Evolutionary conservation across 169 alveolate species (phyloP).

Genomic region (Eimeria sp.): DNA sequence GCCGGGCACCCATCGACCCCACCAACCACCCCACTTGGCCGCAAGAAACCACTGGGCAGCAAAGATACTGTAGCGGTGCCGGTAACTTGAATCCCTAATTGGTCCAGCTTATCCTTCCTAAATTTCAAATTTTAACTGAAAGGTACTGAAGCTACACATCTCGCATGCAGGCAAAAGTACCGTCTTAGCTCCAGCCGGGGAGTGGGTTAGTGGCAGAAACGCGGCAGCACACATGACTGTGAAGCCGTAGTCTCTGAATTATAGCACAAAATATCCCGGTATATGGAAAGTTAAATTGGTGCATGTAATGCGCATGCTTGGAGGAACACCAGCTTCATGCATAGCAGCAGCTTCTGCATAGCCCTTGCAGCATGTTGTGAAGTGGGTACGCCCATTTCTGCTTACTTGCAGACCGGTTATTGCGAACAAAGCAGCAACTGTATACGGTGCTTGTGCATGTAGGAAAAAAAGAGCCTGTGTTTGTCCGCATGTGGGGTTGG

Average conservation of each 20-base stretch:
- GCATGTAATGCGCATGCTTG: not conserved
- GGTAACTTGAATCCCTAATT: not conserved
- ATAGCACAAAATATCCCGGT: not conserved
- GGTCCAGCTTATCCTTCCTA: not conserved
- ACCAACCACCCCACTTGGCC: slow-evolving; percentile 10
- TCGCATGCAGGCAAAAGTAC: not conserved
- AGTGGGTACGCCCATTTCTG: not conserved
- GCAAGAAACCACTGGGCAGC: slow-evolving; percentile 27
- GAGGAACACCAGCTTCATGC: not conserved
- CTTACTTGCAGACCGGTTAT: not conserved
- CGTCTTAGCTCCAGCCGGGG: not conserved
- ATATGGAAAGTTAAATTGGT: not conserved
- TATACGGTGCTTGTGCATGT: not conserved
- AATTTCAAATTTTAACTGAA: not conserved
- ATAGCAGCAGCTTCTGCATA: not conserved
- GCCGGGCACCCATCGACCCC: slow-evolving; percentile 30
- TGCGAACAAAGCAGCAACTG: not conserved
- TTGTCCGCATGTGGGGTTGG: not conserved
- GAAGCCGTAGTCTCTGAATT: not conserved
- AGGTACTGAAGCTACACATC: not conserved
- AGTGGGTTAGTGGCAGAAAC: not conserved
- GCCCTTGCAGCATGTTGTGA: not conserved
- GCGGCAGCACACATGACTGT: not conserved
- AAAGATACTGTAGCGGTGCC: not conserved
- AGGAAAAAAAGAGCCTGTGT: not conserved